Evolutionary conservation across 2,329 filamentous ascomycete genomes (phyloP).

Genomic region (Cytospora chrysosperma): DNA sequence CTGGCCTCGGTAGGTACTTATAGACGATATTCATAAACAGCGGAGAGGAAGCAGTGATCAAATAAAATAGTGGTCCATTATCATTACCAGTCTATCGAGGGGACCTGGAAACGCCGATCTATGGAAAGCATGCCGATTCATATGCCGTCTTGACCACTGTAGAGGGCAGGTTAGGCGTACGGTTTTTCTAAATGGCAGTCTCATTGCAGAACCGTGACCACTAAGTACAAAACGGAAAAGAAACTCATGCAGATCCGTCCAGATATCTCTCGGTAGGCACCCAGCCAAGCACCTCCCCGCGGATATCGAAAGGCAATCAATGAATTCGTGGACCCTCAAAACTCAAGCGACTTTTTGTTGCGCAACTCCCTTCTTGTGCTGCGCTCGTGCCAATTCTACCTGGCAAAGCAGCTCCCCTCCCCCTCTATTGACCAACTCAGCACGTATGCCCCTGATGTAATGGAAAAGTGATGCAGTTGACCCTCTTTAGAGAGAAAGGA

Average conservation of each 20-base stretch:
- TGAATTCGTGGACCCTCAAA: conserved; percentile 24
- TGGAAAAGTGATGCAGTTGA: conserved; percentile 20
- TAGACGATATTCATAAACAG: background rate
- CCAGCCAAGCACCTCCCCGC: conserved; percentile 14
- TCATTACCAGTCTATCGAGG: conserved; percentile 19
- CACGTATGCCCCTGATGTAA: conserved; percentile 22
- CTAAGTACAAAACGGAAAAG: conserved; percentile 23
- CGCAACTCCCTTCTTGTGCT: conserved; percentile 17
- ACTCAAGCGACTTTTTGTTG: conserved; percentile 24
- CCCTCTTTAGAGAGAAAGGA: conserved; percentile 21
- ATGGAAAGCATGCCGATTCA: conserved; percentile 9
- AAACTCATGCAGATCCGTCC: conserved; percentile 22
- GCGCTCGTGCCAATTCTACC: conserved; percentile 17
- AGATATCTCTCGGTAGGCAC: conserved; percentile 14
- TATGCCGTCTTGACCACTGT: conserved; percentile 1
- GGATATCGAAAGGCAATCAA: conserved; percentile 25
- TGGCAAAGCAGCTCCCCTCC: conserved; percentile 24
- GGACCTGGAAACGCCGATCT: conserved; percentile 17
- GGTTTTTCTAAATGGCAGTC: conserved; percentile 19
- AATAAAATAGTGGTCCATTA: conserved; percentile 15
- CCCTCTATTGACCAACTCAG: conserved; percentile 26
- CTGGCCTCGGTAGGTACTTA: background rate
- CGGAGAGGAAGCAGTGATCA: background rate
- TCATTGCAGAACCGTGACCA: conserved; percentile 22
- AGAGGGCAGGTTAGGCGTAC: conserved; percentile 2